phyloP scores from a whole-genome alignment of 2,329 filamentous ascomycete genomes.

The Malbranchea zuffiana region DNA sequence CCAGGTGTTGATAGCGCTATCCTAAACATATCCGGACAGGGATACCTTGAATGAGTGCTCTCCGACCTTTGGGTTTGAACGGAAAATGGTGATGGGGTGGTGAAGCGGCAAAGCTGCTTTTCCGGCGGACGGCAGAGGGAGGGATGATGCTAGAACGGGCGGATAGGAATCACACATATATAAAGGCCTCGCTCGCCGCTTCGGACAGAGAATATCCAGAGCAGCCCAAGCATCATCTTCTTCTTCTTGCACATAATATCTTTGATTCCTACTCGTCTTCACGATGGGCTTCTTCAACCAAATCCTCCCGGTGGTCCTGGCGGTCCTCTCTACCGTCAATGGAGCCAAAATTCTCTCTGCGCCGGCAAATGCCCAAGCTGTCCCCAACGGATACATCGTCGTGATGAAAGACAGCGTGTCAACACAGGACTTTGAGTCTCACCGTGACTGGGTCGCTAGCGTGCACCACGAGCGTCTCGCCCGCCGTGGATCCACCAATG shows the following conservation, averaged over 20 bases:
- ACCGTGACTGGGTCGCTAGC: constrained; percentile 11
- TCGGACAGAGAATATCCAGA: constrained; percentile 1
- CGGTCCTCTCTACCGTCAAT: constrained; percentile 10
- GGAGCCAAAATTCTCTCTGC: constrained; percentile 12
- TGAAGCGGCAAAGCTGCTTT: no score
- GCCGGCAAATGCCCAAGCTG: constrained; percentile 1
- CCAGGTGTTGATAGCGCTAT: no score
- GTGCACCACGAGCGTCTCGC: constrained; percentile 10
- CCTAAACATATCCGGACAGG: no score
- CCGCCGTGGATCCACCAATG: constrained; percentile 7
- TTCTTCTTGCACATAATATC: neutral
- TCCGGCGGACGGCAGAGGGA: no score
- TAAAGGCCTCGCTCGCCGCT: neutral
- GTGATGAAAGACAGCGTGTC: constrained; percentile 14
- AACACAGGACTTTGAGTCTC: constrained; percentile 10
- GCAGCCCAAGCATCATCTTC: constrained; percentile 4
- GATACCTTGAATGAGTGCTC: no score
- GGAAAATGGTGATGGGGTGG: no score
- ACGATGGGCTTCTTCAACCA: constrained; percentile 12
- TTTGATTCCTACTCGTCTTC: no score
- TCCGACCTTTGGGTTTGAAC: no score
- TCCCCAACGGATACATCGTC: constrained; percentile 13
- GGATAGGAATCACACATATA: no score
- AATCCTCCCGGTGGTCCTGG: constrained; percentile 11
- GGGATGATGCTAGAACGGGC: no score